Percentiles rank a stretch among this genome's conserved stretches.
Evolutionary conservation across 176 grass and related monocot genomes (phyloP).

Genomic region (Aegilops sharonensis): DNA sequence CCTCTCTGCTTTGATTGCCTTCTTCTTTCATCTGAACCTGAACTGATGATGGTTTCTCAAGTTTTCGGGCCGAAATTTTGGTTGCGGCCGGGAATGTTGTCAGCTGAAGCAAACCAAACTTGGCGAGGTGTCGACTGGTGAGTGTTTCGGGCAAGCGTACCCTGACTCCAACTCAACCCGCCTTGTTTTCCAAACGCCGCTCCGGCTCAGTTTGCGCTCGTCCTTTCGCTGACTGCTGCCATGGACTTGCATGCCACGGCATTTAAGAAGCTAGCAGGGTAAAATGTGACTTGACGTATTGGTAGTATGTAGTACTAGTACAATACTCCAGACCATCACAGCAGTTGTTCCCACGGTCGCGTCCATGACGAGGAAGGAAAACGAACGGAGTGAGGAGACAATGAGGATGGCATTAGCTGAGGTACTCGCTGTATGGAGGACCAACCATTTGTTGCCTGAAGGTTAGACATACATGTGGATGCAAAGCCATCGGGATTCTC

Average conservation of each 20-base stretch:
- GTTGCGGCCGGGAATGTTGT: neutral
- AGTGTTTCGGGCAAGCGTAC: neutral
- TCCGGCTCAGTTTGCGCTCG: neutral
- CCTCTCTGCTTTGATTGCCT: conserved; percentile 25
- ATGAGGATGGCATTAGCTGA: no score
- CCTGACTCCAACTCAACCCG: no score
- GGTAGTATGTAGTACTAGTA: no score
- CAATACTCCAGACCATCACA: no score
- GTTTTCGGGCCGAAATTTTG: neutral
- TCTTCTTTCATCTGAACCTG: neutral
- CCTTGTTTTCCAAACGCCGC: neutral
- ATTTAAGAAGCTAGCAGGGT: neutral
- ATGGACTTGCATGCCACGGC: neutral
- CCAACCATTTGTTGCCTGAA: no score
- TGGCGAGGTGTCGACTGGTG: neutral
- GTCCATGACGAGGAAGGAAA: neutral
- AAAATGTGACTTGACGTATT: no score
- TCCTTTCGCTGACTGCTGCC: neutral
- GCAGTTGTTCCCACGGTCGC: no score
- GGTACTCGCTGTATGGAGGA: no score
- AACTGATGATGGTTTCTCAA: neutral
- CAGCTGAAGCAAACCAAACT: neutral
- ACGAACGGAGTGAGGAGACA: neutral
- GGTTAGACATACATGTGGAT: no score
- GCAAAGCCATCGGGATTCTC: no score